Conservation (phyloP, 495 filamentous ascomycete genomes). For the Lichenothelia convexa region DNA sequence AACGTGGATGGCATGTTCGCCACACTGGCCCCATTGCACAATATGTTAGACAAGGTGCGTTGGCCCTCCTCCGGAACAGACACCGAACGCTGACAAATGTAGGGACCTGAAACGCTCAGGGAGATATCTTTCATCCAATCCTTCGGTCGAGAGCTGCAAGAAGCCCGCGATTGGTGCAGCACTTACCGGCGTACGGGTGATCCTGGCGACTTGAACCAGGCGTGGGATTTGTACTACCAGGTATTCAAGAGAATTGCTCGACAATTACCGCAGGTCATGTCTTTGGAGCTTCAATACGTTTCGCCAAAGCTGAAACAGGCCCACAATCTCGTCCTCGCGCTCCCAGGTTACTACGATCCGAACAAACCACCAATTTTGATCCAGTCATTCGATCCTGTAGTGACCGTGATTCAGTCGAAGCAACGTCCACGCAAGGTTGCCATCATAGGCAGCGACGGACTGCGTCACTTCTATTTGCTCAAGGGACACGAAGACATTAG, state of each 20-base stretch:
- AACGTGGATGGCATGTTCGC: slow-evolving; percentile 96
- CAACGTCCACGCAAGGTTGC: slow-evolving; percentile 83
- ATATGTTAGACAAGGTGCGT: slow-evolving; percentile 70
- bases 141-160: slow-evolving; percentile 83
- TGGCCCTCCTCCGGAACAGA: no score
- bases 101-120: slow-evolving; percentile 80
- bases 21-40: slow-evolving; percentile 75
- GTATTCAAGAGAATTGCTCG: slow-evolving; percentile 91
- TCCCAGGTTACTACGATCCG: slow-evolving; percentile 83
- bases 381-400: slow-evolving; percentile 68
- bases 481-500: slow-evolving; percentile 98
- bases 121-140: slow-evolving; percentile 97
- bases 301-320: slow-evolving; percentile 78
- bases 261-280: slow-evolving; percentile 78
- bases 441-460: slow-evolving; percentile 74
- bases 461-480: slow-evolving; percentile 63
- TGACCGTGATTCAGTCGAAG: slow-evolving; percentile 90
- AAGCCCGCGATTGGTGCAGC: slow-evolving; percentile 87
- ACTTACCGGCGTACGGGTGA: slow-evolving; percentile 77
- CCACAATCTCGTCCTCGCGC: slow-evolving; percentile 69
- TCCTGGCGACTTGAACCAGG: slow-evolving; percentile 84
- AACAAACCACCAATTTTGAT: slow-evolving; percentile 76
- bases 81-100: no score
- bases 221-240: slow-evolving; percentile 97
- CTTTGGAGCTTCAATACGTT: slow-evolving; percentile 87